Base-by-base conservation (phyloP, 1,139 yeast genomes). In the Hanseniaspora gamundiae region DNA sequence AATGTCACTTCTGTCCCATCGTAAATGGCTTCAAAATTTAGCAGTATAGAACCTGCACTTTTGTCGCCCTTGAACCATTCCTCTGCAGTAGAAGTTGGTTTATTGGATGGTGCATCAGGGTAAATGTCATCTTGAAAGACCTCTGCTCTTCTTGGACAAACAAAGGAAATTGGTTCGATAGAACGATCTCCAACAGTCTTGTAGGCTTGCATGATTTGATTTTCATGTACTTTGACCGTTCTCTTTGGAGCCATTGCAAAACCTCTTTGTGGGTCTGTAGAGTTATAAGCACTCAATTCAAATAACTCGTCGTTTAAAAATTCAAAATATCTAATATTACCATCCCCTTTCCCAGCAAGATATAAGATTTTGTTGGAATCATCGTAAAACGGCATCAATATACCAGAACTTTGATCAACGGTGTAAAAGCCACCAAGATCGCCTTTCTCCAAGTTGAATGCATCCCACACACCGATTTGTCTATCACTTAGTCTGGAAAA, bases 261-360 rank as follows among this genome's bases (percentile, higher is more conserved):
- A 1, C 99, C 99, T 63, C 98, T 80, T 69, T 91, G 98, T 2
- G 98, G 94, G 42, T 86, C 94, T 5, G 78, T 75, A 2, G 96
- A 86, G 47, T 80, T 79, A 62, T 74, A 91, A 61, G 88, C 95
- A 5, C 95, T 83, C 49, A 91, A 68, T 52, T 84, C 87, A 63
- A 70, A 78, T 49, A 91, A 70, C 53, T 77, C 80, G 57, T 91
- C 97, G 54, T 82, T 78, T 16, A 44, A 31, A 59, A 74, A 85
- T 65, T 91, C 97, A 58, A 70, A 87, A 65, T 88, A 88, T 57
- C 96, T 84, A 58, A 91, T 86, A 62, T 91, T 91, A 57, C 98
- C 97, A 62, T 91, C 98, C 61, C 98, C 99, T 64, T 91, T 91
- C 53, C 98, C 98, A 31, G 95, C 97, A 51, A 91, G 69, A 60